A percentile compares a stretch with the other conserved stretches of the same genome.
These are phyloP conservation scores for Mucuna pruriens DNA, from an alignment of 306 rosid species.

Conservation along the genomic window DNA sequence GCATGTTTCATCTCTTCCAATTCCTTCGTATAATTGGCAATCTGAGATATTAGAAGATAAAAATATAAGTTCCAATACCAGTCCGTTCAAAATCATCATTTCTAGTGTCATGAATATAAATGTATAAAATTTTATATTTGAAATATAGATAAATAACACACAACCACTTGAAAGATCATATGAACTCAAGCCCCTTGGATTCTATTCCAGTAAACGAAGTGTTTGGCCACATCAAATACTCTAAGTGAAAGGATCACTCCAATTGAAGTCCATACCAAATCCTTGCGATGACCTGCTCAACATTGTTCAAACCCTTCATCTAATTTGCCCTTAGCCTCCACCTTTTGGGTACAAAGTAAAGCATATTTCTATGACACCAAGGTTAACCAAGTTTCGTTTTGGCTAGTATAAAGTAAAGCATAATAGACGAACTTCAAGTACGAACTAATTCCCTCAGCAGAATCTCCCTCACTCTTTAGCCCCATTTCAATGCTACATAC, in stretches of 20 bases:
- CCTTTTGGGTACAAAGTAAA: background rate
- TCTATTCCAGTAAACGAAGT: background rate
- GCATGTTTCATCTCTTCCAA: constrained; percentile 83
- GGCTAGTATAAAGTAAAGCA: background rate
- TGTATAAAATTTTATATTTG: background rate
- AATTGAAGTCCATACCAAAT: background rate
- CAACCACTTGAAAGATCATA: background rate
- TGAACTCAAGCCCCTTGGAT: background rate
- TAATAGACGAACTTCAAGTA: background rate
- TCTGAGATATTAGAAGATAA: constrained; percentile 44
- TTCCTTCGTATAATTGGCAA: constrained; percentile 68
- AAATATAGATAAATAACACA: background rate
- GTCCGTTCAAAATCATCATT: background rate
- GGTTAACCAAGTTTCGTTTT: background rate
- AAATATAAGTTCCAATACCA: background rate
- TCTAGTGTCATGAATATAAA: background rate
- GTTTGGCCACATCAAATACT: background rate
- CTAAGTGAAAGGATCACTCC: background rate
- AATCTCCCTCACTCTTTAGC: background rate
- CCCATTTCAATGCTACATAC: background rate
- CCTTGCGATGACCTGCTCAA: background rate
- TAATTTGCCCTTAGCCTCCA: background rate
- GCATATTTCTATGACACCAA: background rate
- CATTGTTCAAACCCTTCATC: background rate
- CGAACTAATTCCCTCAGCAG: background rate